Base-by-base conservation (phyloP, 805 yeast species). In the Ogataea corticis region DNA sequence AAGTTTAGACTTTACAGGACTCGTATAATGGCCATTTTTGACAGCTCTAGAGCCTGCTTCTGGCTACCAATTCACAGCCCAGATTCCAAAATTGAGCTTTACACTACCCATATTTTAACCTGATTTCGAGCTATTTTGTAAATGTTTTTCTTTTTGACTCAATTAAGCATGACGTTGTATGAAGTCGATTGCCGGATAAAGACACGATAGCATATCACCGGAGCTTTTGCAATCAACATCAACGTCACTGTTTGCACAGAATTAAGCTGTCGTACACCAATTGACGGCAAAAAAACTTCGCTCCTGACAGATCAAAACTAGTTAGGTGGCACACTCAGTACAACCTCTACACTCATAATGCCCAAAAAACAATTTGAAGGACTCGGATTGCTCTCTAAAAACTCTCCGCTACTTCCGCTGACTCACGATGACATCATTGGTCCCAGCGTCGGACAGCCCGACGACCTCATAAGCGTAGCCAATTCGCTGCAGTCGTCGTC, bases 401-500 rank as follows among this genome's bases (percentile, higher is more conserved):
- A 45, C 11, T 45, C 45, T 2, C 51, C 53, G 7, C 35, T 57
- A 14, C 46, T 57, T n/a, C 61, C 61, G 11, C 38, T 57, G 34
- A 57, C 53, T 2, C 56, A 53, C 14, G 56, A 53, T 29, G 61
- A 57, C 39, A 42, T 57, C 14, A 17, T 47, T 1, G 56, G 54
- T 1, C 31, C 46, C 10, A 37, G 44, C 7, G 33, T 28, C 4
- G 33, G 31, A 3, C 54, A 48, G 27, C 54, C 47, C 6, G 61
- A 58, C 33, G 63, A 58, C 33, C 29, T 57, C 16, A 47, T 42
- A 12, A 58, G 61, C 48, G 57, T 58, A 38, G 63, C 59, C 13
- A 56, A 54, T 27, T 51, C 58, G 10, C 38, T 58, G n/a, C 61
- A 57, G 33, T 56, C 61, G 2, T 55, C 61, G 7, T 56, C 59